Evolutionary conservation across 2,329 filamentous ascomycete species (phyloP), one percentile per base, ranked within the genome.

Genomic region (Cladorrhinum sp.): DNA sequence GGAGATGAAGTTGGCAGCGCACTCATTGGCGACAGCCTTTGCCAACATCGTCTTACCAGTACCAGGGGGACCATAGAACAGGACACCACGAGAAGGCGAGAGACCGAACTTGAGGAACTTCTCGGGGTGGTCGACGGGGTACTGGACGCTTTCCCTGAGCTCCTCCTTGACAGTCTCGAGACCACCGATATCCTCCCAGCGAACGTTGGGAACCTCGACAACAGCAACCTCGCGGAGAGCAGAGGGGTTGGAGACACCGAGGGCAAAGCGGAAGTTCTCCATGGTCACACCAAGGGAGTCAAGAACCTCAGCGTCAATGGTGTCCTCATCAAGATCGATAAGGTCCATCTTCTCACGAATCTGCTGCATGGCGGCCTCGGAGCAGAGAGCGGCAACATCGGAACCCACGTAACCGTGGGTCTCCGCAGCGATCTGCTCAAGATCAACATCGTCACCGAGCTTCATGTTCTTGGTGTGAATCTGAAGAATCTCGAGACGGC

Each of bases 391-490:
- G 62, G 95, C 95, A 76, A 99, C 83, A 88, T 99, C 95, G 30
- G 95, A 98, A 82, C 95, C 95, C 68, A 99, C 95, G 72, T 98
- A 99, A 80, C 95, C 95, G 82, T 99, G 95, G 52, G 95, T 99
- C 82, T 99, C 95, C 28, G 95, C 87, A 58, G 95, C 95, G 72
- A 99, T 97, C 72, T 92, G 89, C 82, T 97, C 94, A 50, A 99
- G 86, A 72, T 99, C 95, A 64, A 99, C 95, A 70, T 98, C 95
- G 61, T 98, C 95, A 62, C 80, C 92, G 64, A 99, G 86, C 84
- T 99, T 99, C 95, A 99, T 99, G 86, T 99, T 99, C 89, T 99
- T 99, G 78, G 95, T 99, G 85, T 99, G 95, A 69, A 99, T 99
- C 79, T 96, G 92, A 64, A 99, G 88, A 73, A 99, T 98, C 84